Evolutionary conservation across 305 asterid species (phyloP), one percentile per base, ranked within the genome.

Genomic region (Withania somnifera): DNA sequence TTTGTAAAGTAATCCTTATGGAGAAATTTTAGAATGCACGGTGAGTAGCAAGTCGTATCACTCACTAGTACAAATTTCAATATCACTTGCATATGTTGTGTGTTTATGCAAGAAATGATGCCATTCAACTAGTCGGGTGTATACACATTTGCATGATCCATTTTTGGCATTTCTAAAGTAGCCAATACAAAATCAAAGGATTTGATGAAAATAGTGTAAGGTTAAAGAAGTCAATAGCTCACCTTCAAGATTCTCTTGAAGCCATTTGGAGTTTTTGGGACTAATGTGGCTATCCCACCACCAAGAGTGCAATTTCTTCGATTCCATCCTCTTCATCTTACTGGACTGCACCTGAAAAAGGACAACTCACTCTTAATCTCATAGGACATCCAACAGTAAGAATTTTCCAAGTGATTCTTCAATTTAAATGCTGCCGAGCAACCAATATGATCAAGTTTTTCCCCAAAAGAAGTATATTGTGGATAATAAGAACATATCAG

Each of bases 271-370:
- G 90, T 94, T 96, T 84, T 93, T 94, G 80, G 95, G 92, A 90
- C 94, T 92, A 80, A 94, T 80, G 88, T 94, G 99, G 91, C 97
- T 95, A 83, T 95, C 98, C 97, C 98, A 92, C 98, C 95, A 90
- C 99, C 98, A 95, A 8, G 98, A 90, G 86, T 93, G 95, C 63
- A 97, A 92, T 87, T 96, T 94, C 87, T 86, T 96, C 1, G 95
- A 87, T 24, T 90, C 92, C 79, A 76, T 9, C 87, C 93, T 90
- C 91, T 84, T 92, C 94, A 91, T 87, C 84, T 80, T 91, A 64
- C 86, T 88, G 1, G 89, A 77, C 88, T 86, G 91, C 76, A 56
- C 89, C 96, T 94, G 88, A 82, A 84, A 26, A 71, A 52, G 17
- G 30, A 53, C 53, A 58, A 51, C 24, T 26, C 64, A 26, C 19